Percentiles rank a stretch among this genome's conserved stretches.
Evolutionary conservation across 495 filamentous ascomycete species (phyloP).

Genomic region (Tuber calosporum): DNA sequence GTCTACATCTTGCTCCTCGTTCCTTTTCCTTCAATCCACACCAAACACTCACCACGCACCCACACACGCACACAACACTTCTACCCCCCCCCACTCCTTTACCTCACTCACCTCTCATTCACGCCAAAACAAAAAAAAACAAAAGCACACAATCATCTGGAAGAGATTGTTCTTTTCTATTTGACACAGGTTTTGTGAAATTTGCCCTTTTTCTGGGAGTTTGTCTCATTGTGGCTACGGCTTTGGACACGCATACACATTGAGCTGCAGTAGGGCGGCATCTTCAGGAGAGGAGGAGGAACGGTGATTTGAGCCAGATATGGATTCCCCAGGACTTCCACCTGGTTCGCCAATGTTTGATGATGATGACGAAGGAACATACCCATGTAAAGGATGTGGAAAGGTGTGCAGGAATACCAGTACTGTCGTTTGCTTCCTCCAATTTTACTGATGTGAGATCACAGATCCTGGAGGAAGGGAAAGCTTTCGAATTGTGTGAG

Average conservation of each 20-base stretch:
- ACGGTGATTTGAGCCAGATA: constrained; percentile 35
- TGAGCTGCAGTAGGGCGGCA: constrained; percentile 41
- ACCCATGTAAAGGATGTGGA: constrained; percentile 95
- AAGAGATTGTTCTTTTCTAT: background rate
- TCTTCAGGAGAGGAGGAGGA: constrained; percentile 17
- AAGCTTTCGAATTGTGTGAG: constrained; percentile 95
- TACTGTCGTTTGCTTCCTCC: constrained; percentile 85
- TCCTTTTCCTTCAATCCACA: background rate
- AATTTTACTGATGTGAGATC: constrained; percentile 55
- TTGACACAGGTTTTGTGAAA: constrained; percentile 4
- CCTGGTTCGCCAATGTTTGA: constrained; percentile 72
- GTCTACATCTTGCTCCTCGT: background rate
- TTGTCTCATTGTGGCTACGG: constrained; percentile 21
- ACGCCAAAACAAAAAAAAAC: background rate
- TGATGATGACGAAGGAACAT: constrained; percentile 68
- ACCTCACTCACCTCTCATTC: background rate
- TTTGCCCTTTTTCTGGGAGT: constrained; percentile 5
- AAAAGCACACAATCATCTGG: background rate
- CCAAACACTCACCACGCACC: background rate
- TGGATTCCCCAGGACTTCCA: constrained; percentile 59
- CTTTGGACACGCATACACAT: constrained; percentile 14
- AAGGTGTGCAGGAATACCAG: constrained; percentile 59
- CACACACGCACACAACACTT: background rate
- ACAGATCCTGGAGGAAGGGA: constrained; percentile 94
- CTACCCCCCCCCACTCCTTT: background rate